These are phyloP conservation scores for Rhizopogon roseolus DNA, from an alignment of 768 basidiomycete species.

Conservation along the genomic window DNA sequence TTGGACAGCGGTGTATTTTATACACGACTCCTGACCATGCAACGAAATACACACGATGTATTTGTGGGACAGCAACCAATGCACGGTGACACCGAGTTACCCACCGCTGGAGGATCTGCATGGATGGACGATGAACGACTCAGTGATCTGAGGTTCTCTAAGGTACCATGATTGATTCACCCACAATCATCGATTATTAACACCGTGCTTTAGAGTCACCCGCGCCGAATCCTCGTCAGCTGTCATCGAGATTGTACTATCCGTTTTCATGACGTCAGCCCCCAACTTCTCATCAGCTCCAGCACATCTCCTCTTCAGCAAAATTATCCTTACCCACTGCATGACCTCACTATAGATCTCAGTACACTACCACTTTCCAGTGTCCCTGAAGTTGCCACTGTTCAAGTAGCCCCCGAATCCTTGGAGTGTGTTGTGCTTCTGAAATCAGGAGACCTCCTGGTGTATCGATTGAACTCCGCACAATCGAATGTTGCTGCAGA, in stretches of 20 bases:
- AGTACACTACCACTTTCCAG: conserved; percentile 34
- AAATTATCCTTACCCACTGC: conserved; percentile 63
- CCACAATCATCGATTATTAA: background rate
- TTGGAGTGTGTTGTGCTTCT: conserved; percentile 54
- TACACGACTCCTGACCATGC: conserved; percentile 42
- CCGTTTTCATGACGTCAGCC: conserved; percentile 71
- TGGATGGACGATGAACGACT: conserved; percentile 48
- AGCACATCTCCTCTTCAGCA: conserved; percentile 46
- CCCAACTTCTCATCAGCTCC: conserved; percentile 51
- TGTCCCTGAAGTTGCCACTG: conserved; percentile 34
- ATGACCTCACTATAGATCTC: conserved; percentile 58
- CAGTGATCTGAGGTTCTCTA: conserved; percentile 50
- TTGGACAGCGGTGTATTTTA: conserved; percentile 36
- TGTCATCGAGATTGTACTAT: conserved; percentile 59
- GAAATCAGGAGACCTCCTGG: conserved; percentile 50
- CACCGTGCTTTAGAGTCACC: conserved; percentile 42
- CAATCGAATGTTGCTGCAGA: conserved; percentile 10
- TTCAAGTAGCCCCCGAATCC: conserved; percentile 49
- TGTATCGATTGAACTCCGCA: conserved; percentile 37
- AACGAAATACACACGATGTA: conserved; percentile 41
- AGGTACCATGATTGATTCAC: conserved; percentile 32
- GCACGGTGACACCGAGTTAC: conserved; percentile 22
- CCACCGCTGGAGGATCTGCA: conserved; percentile 49
- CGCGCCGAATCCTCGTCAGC: conserved; percentile 60
- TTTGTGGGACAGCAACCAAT: conserved; percentile 24